phyloP scores from a whole-genome alignment of 2,329 filamentous ascomycete species.

The Thelonectria olida region DNA sequence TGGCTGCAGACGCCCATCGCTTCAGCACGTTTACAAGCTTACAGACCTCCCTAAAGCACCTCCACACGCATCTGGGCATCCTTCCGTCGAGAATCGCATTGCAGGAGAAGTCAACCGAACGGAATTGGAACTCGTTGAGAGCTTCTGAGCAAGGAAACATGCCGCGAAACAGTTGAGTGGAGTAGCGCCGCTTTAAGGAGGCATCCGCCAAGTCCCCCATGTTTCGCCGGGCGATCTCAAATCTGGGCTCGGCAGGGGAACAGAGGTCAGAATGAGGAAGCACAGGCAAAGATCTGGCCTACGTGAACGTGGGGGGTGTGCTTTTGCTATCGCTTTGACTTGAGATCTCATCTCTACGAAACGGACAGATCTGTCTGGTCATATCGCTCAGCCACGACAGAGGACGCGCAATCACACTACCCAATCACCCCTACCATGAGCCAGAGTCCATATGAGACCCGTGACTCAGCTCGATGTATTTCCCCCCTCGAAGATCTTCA shows the following conservation, averaged over 20 bases:
- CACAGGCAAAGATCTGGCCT: neutral
- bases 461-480: constrained; percentile 16
- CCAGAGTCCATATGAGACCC: constrained; percentile 1
- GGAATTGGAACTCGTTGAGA: constrained; percentile 36
- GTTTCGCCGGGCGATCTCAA: constrained; percentile 19
- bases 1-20: neutral
- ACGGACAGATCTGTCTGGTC: neutral
- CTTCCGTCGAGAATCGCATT: constrained; percentile 5
- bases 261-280: neutral
- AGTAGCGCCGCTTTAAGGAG: constrained; percentile 11
- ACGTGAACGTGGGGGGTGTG: neutral
- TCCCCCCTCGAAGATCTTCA: neutral
- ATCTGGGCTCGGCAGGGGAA: constrained; percentile 23
- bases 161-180: constrained; percentile 6
- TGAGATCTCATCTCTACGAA: neutral
- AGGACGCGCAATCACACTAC: constrained; percentile 4
- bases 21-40: neutral
- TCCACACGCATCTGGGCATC: neutral
- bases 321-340: neutral
- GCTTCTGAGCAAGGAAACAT: constrained; percentile 7
- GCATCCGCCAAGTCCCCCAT: neutral
- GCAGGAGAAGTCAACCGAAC: neutral
- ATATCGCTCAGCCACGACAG: constrained; percentile 7
- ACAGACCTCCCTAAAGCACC: neutral
- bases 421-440: neutral